Percentiles rank a stretch among this genome's conserved stretches.
Evolutionary conservation across 176 grass and related monocot species (phyloP).

Genomic region (Oryza meridionalis): DNA sequence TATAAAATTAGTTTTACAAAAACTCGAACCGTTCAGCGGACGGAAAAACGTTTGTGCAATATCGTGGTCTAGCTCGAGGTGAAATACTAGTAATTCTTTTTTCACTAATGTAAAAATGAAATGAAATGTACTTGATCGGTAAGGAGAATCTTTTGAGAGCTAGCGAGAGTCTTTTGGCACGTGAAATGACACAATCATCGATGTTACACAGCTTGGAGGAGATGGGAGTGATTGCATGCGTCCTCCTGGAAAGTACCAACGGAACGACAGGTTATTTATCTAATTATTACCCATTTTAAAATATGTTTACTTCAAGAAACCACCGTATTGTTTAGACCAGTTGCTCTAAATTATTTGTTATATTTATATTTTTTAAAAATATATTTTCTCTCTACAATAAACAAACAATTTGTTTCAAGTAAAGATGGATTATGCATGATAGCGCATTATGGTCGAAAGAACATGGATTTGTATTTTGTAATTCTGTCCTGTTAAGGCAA

Average conservation of each 20-base stretch:
- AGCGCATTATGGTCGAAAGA: constrained; percentile 13
- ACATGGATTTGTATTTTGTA: not conserved
- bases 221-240: constrained; percentile 18
- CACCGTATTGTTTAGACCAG: too few species aligned
- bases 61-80: not conserved
- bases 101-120: not conserved
- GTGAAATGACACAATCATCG: constrained; percentile 14
- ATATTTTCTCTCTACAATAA: too few species aligned
- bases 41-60: too few species aligned
- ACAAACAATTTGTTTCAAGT: too few species aligned
- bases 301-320: too few species aligned
- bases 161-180: constrained; percentile 23
- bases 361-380: too few species aligned
- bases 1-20: too few species aligned
- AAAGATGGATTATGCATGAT: constrained; percentile 28
- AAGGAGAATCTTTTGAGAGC: constrained; percentile 44
- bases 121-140: not conserved
- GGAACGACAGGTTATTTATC: too few species aligned
- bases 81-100: not conserved
- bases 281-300: too few species aligned
- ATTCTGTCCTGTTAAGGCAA: constrained; percentile 11
- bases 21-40: too few species aligned
- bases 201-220: not conserved
- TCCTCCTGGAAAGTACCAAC: not conserved
- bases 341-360: too few species aligned